Evolutionary conservation across 2,329 filamentous ascomycete species (phyloP).

Genomic region (Fusarium denticulatum): DNA sequence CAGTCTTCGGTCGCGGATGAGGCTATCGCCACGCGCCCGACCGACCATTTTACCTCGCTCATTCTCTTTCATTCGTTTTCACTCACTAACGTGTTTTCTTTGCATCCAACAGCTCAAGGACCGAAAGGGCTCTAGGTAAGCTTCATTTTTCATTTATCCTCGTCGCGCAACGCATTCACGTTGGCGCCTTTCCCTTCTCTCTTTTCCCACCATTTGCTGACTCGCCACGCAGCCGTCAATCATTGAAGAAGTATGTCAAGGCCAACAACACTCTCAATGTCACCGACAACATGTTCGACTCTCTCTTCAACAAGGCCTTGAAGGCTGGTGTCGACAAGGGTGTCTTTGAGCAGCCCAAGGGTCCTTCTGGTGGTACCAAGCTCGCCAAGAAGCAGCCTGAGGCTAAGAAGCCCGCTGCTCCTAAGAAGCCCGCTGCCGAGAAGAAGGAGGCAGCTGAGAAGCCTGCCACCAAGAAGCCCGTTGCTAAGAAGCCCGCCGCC

Average conservation of each 20-base stretch:
- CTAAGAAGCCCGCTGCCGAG: constrained; percentile 47
- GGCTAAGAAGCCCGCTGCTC: constrained; percentile 50
- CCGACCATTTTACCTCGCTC: constrained; percentile 11
- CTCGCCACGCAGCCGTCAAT: constrained; percentile 59
- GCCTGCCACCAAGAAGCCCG: constrained; percentile 47
- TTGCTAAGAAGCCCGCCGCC: constrained; percentile 46
- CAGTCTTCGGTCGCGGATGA: constrained; percentile 38
- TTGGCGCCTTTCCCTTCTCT: constrained; percentile 4
- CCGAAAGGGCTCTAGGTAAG: constrained; percentile 64
- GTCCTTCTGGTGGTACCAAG: constrained; percentile 90
- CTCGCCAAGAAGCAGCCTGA: constrained; percentile 78
- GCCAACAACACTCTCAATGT: constrained; percentile 62
- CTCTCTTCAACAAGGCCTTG: constrained; percentile 87
- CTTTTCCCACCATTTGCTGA: constrained; percentile 18
- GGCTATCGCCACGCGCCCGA: constrained; percentile 32
- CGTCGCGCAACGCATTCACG: constrained; percentile 5
- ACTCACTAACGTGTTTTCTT: constrained; percentile 56
- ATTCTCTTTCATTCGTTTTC: constrained; percentile 28
- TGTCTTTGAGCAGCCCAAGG: constrained; percentile 90
- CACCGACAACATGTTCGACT: constrained; percentile 68
- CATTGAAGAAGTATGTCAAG: constrained; percentile 70
- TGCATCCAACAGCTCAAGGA: constrained; percentile 65
- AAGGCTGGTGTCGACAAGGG: constrained; percentile 86
- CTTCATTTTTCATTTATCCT: constrained; percentile 1
- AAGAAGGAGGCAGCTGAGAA: constrained; percentile 50